Evolutionary conservation across 768 basidiomycete genomes (phyloP).

Genomic region (Auriculariales sp.): DNA sequence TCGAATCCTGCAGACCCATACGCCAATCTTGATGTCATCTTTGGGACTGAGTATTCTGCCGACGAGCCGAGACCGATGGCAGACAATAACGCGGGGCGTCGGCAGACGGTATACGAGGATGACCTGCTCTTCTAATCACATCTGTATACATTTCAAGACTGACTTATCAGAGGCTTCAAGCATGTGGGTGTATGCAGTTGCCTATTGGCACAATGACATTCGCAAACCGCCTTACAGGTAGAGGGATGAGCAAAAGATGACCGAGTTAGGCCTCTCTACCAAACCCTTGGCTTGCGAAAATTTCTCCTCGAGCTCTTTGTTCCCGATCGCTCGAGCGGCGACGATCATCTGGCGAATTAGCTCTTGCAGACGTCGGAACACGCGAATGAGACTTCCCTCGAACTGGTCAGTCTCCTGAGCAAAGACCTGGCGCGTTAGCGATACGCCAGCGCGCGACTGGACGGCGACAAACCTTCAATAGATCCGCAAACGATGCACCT

Average conservation of each 20-base stretch:
- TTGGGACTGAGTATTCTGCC: constrained; percentile 47
- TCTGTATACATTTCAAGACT: constrained; percentile 1
- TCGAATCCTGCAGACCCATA: constrained; percentile 52
- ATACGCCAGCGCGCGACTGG: neutral
- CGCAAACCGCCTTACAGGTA: too few relatives aligned
- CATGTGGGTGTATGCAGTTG: too few relatives aligned
- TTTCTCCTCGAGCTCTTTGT: constrained; percentile 82
- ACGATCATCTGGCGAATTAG: constrained; percentile 91
- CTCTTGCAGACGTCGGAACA: constrained; percentile 88
- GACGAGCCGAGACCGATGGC: constrained; percentile 58
- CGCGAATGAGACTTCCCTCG: constrained; percentile 91
- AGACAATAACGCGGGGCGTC: constrained; percentile 12
- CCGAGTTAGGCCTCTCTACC: constrained; percentile 87
- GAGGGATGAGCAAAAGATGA: constrained; percentile 80
- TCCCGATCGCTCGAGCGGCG: constrained; percentile 93
- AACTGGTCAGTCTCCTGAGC: constrained; percentile 88
- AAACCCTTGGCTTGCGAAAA: constrained; percentile 85
- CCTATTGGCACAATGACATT: too few relatives aligned
- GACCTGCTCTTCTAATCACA: constrained; percentile 47
- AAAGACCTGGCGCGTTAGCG: neutral
- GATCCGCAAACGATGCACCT: constrained; percentile 91
- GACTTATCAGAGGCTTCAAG: too few relatives aligned
- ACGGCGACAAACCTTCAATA: constrained; percentile 62
- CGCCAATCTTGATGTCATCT: constrained; percentile 64
- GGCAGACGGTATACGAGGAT: constrained; percentile 35